Percentiles rank a stretch among this genome's conserved stretches.
phyloP scores from a whole-genome alignment of 1,284 basidiomycete species.

The Phlebopus sp. region DNA sequence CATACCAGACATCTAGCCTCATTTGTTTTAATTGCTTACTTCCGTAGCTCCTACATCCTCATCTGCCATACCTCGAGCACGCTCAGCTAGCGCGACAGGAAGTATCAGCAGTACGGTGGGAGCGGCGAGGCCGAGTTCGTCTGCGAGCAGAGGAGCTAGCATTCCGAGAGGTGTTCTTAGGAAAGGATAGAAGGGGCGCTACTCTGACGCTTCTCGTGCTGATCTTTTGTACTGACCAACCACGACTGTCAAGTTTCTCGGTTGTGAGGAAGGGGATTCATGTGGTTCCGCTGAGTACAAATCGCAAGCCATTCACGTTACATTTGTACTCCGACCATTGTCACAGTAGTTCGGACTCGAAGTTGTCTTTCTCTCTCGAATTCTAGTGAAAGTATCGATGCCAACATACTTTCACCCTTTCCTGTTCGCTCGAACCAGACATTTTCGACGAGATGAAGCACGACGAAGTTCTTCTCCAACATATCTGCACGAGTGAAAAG shows the following conservation, averaged over 20 bases:
- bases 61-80: slow-evolving; percentile 22
- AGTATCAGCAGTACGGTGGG: slow-evolving; percentile 16
- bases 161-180: slow-evolving; percentile 24
- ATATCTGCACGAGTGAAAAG: too few species aligned
- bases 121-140: slow-evolving; percentile 25
- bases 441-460: too few species aligned
- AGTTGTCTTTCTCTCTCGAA: too few species aligned
- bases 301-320: too few species aligned
- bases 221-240: background rate
- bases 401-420: too few species aligned
- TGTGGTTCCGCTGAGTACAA: too few species aligned
- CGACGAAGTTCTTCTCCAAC: too few species aligned
- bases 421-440: too few species aligned
- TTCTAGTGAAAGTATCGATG: too few species aligned
- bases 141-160: slow-evolving; percentile 24
- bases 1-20: background rate
- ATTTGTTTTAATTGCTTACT: slow-evolving; percentile 8
- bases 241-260: background rate
- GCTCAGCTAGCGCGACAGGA: slow-evolving; percentile 29
- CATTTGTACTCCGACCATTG: too few species aligned
- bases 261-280: too few species aligned
- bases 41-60: slow-evolving; percentile 16
- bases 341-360: too few species aligned
- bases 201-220: background rate
- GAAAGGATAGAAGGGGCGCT: slow-evolving; percentile 22